These are phyloP conservation scores for Candida glucosophila DNA, from an alignment of 1,139 yeast species.

Conservation along the genomic window DNA sequence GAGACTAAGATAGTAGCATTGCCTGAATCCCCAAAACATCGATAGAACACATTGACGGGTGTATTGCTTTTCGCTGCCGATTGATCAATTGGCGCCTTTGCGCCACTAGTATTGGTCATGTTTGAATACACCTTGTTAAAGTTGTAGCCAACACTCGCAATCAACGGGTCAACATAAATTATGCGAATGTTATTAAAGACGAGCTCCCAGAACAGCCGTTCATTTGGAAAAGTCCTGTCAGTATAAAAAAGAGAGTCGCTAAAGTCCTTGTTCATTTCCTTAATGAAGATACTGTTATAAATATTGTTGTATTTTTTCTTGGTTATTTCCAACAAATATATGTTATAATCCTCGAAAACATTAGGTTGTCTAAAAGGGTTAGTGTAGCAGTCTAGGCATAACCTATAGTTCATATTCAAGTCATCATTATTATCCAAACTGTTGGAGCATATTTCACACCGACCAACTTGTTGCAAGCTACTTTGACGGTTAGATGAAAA, in stretches of 20 bases:
- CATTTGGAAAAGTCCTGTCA: conserved; percentile 17
- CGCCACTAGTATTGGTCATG: conserved; percentile 12
- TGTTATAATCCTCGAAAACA: conserved; percentile 30
- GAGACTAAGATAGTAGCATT: conserved; percentile 17
- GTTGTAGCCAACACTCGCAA: conserved; percentile 25
- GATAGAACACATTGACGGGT: conserved; percentile 19
- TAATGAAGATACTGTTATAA: conserved; percentile 24
- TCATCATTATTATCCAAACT: conserved; percentile 17
- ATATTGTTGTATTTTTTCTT: conserved; percentile 15
- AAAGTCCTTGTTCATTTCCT: conserved; percentile 27
- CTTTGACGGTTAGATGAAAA: conserved; percentile 7
- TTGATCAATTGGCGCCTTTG: conserved; percentile 7
- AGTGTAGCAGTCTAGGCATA: conserved; percentile 20
- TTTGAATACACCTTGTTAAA: conserved; percentile 27
- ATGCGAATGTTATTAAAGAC: conserved; percentile 27
- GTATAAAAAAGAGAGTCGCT: conserved; percentile 17
- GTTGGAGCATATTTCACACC: conserved; percentile 20
- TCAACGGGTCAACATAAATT: conserved; percentile 32
- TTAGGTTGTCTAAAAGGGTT: conserved; percentile 27
- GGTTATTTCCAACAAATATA: conserved; percentile 21
- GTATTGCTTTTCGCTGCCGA: conserved; percentile 15
- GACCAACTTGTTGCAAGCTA: conserved; percentile 7
- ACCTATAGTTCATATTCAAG: conserved; percentile 16
- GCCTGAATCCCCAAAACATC: conserved; percentile 10
- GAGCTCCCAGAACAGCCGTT: conserved; percentile 28